Conservation (phyloP, 2,329 filamentous ascomycete species). For the Pseudogymnoascus sp. region DNA sequence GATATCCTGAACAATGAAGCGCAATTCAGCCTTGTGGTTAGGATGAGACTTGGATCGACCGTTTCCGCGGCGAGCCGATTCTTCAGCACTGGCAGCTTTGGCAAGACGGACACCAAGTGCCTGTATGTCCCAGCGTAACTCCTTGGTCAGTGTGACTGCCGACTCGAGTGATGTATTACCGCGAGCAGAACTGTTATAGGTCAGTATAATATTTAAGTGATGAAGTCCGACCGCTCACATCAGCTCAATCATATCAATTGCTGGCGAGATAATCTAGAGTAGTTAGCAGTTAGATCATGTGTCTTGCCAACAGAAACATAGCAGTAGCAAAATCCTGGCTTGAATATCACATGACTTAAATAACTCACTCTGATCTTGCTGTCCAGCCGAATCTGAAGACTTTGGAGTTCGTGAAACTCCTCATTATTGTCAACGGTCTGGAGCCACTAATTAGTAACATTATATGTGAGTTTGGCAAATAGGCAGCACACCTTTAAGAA, state of each 20-base stretch:
- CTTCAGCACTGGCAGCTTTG: constrained; percentile 56
- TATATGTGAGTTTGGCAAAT: background rate
- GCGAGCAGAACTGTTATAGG: constrained; percentile 47
- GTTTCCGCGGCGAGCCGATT: constrained; percentile 38
- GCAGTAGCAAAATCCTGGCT: background rate
- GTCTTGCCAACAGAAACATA: background rate
- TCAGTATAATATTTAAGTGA: constrained; percentile 28
- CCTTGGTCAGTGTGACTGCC: constrained; percentile 73
- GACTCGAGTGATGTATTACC: constrained; percentile 79
- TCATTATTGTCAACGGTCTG: constrained; percentile 63
- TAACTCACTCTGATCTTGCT: constrained; percentile 69
- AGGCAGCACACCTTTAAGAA: constrained; percentile 53
- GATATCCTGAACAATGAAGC: constrained; percentile 65
- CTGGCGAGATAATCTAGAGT: constrained; percentile 70
- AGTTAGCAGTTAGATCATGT: background rate
- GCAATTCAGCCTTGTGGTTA: constrained; percentile 56
- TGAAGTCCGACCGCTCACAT: constrained; percentile 56
- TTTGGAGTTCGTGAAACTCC: constrained; percentile 58
- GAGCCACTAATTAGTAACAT: background rate
- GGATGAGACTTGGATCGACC: constrained; percentile 42
- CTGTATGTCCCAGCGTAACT: constrained; percentile 76
- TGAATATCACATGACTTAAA: background rate
- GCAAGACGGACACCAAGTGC: constrained; percentile 67
- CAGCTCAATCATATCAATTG: constrained; percentile 86
- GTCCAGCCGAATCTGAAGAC: constrained; percentile 66